Percentiles rank a stretch among this genome's conserved stretches.
Conservation (phyloP, 306 rosid genomes). For the Ormosia emarginata region DNA sequence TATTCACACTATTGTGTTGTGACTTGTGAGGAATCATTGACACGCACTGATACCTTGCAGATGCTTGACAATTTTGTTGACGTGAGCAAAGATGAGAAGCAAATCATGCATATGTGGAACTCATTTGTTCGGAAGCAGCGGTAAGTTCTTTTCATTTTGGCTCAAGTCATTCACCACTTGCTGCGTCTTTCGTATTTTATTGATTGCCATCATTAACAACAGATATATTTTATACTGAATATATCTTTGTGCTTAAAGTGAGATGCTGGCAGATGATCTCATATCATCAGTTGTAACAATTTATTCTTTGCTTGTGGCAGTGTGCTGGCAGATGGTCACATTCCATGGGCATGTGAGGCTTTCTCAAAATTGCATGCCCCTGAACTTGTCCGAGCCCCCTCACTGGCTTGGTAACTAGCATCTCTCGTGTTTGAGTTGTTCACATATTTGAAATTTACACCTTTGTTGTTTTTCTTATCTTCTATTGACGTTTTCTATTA, state of each 20-base stretch:
- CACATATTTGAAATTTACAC: neutral
- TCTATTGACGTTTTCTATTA: neutral
- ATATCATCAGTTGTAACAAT: neutral
- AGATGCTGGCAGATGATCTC: neutral
- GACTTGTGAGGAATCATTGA: slow-evolving; percentile 4
- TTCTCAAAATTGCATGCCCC: slow-evolving; percentile 70
- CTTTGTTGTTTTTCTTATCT: neutral
- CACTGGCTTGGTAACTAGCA: slow-evolving; percentile 52
- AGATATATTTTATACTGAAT: neutral
- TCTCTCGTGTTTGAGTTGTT: neutral
- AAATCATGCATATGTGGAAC: slow-evolving; percentile 91
- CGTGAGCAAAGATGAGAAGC: slow-evolving; percentile 80
- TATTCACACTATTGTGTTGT: neutral
- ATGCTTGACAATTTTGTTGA: slow-evolving; percentile 92
- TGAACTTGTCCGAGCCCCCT: slow-evolving; percentile 39
- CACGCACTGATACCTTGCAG: slow-evolving; percentile 35
- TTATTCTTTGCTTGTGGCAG: slow-evolving; percentile 11
- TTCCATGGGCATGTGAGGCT: slow-evolving; percentile 86
- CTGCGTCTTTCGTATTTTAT: neutral
- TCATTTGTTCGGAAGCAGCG: slow-evolving; percentile 86
- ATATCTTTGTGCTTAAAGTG: neutral
- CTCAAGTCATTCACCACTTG: neutral
- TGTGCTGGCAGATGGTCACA: slow-evolving; percentile 80
- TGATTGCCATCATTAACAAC: neutral
- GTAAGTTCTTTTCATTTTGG: slow-evolving; percentile 33